phyloP scores from a whole-genome alignment of 306 rosid genomes.

The Inga leiocalycina region DNA sequence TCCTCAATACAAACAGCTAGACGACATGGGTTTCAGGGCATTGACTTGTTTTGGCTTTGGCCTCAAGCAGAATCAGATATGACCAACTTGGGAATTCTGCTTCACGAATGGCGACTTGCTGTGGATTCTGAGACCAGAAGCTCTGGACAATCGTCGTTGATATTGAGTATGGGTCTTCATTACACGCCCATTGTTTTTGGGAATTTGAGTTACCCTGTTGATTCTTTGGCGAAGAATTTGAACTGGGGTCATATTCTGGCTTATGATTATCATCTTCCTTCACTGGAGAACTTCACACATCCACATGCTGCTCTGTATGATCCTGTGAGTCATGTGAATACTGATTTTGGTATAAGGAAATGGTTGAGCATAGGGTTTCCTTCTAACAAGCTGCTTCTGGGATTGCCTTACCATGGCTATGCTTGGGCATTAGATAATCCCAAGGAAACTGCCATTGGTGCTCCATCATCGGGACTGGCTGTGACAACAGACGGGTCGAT shows the following conservation, averaged over 20 bases:
- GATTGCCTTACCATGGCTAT: slow-evolving; percentile 57
- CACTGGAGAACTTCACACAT: slow-evolving; percentile 24
- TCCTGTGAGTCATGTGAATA: slow-evolving; percentile 33
- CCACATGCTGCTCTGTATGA: slow-evolving; percentile 55
- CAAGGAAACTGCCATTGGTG: slow-evolving; percentile 34
- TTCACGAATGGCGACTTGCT: slow-evolving; percentile 53
- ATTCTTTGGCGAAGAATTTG: slow-evolving; percentile 43
- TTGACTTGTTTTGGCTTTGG: slow-evolving; percentile 42
- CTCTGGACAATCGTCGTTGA: slow-evolving; percentile 30
- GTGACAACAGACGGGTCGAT: slow-evolving; percentile 40
- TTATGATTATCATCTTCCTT: slow-evolving; percentile 42
- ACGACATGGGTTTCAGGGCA: slow-evolving; percentile 50
- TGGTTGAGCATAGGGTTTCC: slow-evolving; percentile 48
- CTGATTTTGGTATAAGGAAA: slow-evolving; percentile 49
- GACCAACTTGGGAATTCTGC: slow-evolving; percentile 39
- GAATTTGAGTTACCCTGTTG: slow-evolving; percentile 42
- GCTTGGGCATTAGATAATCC: slow-evolving; percentile 47
- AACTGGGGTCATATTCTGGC: slow-evolving; percentile 51
- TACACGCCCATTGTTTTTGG: slow-evolving; percentile 26
- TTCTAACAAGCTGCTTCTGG: slow-evolving; percentile 46
- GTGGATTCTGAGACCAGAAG: slow-evolving; percentile 41
- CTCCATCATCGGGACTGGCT: slow-evolving; percentile 44
- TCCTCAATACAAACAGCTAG: slow-evolving; percentile 49
- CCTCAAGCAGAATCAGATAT: slow-evolving; percentile 35
- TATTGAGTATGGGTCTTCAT: slow-evolving; percentile 49